These are phyloP conservation scores for Bryum argenteum DNA, from an alignment of 225 moss, liverwort and hornwort genomes.

Conservation along the genomic window DNA sequence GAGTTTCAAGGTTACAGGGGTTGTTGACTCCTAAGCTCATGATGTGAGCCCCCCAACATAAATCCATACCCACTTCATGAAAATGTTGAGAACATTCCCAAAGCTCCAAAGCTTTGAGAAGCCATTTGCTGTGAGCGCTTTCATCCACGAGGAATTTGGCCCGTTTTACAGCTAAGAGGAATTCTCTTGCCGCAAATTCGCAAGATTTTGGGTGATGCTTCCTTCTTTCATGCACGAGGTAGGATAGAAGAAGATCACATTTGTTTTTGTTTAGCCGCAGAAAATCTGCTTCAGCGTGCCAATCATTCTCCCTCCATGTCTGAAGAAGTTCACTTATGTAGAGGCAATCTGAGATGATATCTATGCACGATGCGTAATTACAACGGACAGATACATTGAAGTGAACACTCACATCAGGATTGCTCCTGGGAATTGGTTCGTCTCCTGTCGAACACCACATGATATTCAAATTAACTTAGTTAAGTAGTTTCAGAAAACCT, in stretches of 20 bases:
- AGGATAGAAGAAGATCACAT: slow-evolving; percentile 17
- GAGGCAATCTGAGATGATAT: no score
- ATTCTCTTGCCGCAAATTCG: slow-evolving; percentile 17
- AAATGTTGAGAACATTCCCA: slow-evolving; percentile 40
- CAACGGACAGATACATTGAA: no score
- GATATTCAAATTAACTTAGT: no score
- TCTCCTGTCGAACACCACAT: no score
- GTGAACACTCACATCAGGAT: no score
- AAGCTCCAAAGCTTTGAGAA: slow-evolving; percentile 39
- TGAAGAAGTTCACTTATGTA: neutral
- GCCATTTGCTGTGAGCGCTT: slow-evolving; percentile 27
- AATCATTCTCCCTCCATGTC: slow-evolving; percentile 8
- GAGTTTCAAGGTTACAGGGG: no score
- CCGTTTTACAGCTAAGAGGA: neutral
- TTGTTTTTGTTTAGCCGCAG: slow-evolving; percentile 23
- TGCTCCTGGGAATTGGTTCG: no score
- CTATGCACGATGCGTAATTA: no score
- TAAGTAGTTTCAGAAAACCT: no score
- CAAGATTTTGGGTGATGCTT: neutral
- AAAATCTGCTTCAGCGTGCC: neutral
- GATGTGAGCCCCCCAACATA: slow-evolving; percentile 31
- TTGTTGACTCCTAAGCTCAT: slow-evolving; percentile 14
- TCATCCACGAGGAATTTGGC: slow-evolving; percentile 27
- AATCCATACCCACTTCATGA: slow-evolving; percentile 32
- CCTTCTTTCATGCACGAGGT: neutral